These are phyloP conservation scores for Phytophthora hybrid DNA, from an alignment of 352 stramenopile species.

Conservation along the genomic window DNA sequence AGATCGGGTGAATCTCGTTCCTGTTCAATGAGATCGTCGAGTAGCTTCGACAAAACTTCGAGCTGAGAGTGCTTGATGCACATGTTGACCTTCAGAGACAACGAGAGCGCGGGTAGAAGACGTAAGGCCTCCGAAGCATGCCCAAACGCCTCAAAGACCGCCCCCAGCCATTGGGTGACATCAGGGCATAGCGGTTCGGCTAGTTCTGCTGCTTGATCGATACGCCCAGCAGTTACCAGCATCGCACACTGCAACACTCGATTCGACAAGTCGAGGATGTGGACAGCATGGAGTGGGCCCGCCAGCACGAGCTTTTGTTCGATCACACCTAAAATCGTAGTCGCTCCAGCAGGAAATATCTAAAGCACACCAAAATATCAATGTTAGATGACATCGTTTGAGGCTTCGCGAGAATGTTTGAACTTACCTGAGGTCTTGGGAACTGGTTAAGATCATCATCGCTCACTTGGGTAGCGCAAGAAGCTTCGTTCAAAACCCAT, in stretches of 20 bases:
- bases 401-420: background rate
- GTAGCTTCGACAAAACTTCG: slow-evolving; percentile 46
- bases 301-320: slow-evolving; percentile 66
- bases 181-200: slow-evolving; percentile 50
- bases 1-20: slow-evolving; percentile 53
- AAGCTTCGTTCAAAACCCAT: slow-evolving; percentile 43
- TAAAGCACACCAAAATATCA: slow-evolving; percentile 19
- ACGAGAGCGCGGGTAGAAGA: slow-evolving; percentile 48
- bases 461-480: slow-evolving; percentile 38
- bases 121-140: slow-evolving; percentile 50
- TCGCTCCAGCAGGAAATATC: slow-evolving; percentile 51
- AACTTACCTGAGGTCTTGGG: slow-evolving; percentile 53
- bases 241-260: slow-evolving; percentile 72
- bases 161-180: slow-evolving; percentile 59
- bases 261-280: slow-evolving; percentile 71
- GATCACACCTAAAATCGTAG: slow-evolving; percentile 56
- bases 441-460: slow-evolving; percentile 52
- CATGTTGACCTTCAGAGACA: slow-evolving; percentile 63
- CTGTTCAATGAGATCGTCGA: slow-evolving; percentile 35
- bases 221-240: slow-evolving; percentile 60
- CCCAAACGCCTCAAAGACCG: slow-evolving; percentile 76
- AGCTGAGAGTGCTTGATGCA: slow-evolving; percentile 72
- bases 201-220: slow-evolving; percentile 52
- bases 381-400: background rate
- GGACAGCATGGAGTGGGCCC: slow-evolving; percentile 51